These are phyloP conservation scores for Calocera viscosa DNA, from an alignment of 768 basidiomycete species.

Conservation along the genomic window DNA sequence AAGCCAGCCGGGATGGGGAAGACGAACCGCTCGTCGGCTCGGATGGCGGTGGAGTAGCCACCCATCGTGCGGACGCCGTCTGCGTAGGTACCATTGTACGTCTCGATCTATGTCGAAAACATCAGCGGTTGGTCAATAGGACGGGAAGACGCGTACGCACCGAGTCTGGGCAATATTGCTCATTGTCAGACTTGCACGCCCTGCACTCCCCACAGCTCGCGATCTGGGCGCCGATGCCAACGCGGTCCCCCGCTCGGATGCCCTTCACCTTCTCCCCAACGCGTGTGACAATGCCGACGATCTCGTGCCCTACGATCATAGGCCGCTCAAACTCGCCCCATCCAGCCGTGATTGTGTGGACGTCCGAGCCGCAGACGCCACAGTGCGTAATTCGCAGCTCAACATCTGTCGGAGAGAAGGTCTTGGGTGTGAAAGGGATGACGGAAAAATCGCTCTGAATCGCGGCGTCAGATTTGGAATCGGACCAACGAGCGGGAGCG, in stretches of 20 bases:
- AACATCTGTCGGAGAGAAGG: not conserved
- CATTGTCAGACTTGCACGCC: constrained; percentile 6
- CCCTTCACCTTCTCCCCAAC: constrained; percentile 27
- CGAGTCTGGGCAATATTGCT: constrained; percentile 5
- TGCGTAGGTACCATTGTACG: not conserved
- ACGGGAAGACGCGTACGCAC: not conserved
- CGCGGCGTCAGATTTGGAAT: not conserved
- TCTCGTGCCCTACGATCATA: constrained; percentile 21
- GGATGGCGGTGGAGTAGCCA: constrained; percentile 30
- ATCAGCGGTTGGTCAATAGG: not conserved
- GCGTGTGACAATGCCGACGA: constrained; percentile 25
- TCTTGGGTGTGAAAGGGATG: not conserved
- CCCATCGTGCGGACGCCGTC: constrained; percentile 11
- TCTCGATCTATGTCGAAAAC: not conserved
- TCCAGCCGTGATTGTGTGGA: constrained; percentile 27
- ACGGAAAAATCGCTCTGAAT: not conserved
- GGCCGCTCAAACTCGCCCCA: constrained; percentile 21
- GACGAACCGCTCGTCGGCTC: constrained; percentile 31
- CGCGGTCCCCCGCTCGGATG: constrained; percentile 29
- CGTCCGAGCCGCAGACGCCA: constrained; percentile 13
- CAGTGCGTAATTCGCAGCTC: constrained; percentile 5
- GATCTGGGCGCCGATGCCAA: constrained; percentile 30
- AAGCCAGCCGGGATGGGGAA: constrained; percentile 29
- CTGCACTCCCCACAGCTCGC: constrained; percentile 20
- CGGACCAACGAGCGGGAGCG: not conserved